These are phyloP conservation scores for Hirschfeldia incana DNA, from an alignment of 345 rosid species.

Conservation along the genomic window DNA sequence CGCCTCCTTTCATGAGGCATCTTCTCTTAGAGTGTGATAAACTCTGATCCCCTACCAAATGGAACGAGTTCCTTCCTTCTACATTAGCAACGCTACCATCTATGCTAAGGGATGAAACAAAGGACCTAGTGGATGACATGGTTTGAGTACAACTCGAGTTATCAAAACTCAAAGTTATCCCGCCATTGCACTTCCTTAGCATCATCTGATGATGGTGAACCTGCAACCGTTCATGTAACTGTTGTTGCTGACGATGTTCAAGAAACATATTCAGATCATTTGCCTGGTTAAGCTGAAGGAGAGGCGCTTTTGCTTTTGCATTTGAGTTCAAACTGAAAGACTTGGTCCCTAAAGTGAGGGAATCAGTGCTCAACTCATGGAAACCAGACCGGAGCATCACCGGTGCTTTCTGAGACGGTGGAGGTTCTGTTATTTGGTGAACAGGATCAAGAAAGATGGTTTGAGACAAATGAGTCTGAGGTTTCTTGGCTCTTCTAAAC, in stretches of 20 bases:
- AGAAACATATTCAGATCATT: constrained; percentile 48
- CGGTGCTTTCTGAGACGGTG: constrained; percentile 41
- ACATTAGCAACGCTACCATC: constrained; percentile 58
- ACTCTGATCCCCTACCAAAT: constrained; percentile 48
- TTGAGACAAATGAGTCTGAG: constrained; percentile 53
- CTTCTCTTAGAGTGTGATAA: constrained; percentile 53
- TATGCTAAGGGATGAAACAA: constrained; percentile 64
- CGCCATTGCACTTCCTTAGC: constrained; percentile 59
- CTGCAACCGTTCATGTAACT: constrained; percentile 50
- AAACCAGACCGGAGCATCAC: constrained; percentile 45
- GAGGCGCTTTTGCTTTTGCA: constrained; percentile 59
- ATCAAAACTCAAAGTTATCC: constrained; percentile 62
- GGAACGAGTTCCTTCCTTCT: constrained; percentile 52
- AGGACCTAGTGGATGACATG: constrained; percentile 67
- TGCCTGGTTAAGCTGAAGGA: constrained; percentile 48
- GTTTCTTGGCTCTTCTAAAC: constrained; percentile 69
- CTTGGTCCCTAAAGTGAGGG: constrained; percentile 51
- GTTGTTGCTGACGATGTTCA: constrained; percentile 51
- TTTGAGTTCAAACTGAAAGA: constrained; percentile 56
- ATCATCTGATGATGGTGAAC: constrained; percentile 60
- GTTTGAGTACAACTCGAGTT: constrained; percentile 52
- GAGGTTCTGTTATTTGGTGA: constrained; percentile 40
- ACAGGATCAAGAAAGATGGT: constrained; percentile 51
- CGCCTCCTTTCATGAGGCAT: constrained; percentile 55
- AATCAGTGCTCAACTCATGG: constrained; percentile 53